A percentile compares a stretch with the other conserved stretches of the same genome.
Evolutionary conservation across 2,329 filamentous ascomycete genomes (phyloP).

Genomic region (Nectriaceae sp.): DNA sequence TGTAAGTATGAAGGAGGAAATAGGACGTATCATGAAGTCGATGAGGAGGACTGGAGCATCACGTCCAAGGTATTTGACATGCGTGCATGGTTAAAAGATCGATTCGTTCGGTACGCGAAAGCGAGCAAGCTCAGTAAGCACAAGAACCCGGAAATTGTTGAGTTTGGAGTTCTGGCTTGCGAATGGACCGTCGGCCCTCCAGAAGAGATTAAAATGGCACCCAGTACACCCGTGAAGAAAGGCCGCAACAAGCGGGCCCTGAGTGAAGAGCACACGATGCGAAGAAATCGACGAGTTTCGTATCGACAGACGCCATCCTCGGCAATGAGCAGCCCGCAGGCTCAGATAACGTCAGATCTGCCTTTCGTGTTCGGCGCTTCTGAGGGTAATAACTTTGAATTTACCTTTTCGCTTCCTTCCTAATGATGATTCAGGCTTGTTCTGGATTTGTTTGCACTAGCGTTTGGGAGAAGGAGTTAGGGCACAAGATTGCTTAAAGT

Average conservation of each 20-base stretch:
- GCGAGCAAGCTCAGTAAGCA: slow-evolving; percentile 35
- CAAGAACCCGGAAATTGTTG: slow-evolving; percentile 36
- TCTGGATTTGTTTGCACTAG: slow-evolving; percentile 6
- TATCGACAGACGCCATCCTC: slow-evolving; percentile 3
- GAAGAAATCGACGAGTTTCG: slow-evolving; percentile 17
- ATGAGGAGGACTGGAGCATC: slow-evolving; percentile 36
- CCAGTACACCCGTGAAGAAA: slow-evolving; percentile 21
- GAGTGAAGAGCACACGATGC: slow-evolving; percentile 24
- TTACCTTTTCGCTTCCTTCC: slow-evolving; percentile 24
- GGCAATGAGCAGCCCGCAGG: slow-evolving; percentile 2
- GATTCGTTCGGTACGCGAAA: slow-evolving; percentile 40
- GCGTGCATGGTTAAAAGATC: slow-evolving; percentile 39
- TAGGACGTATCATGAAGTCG: slow-evolving; percentile 36
- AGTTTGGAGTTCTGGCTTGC: slow-evolving; percentile 44
- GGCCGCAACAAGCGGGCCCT: slow-evolving; percentile 29
- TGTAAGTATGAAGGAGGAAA: slow-evolving; percentile 23
- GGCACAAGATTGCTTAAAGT: too few species aligned
- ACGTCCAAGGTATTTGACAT: slow-evolving; percentile 38
- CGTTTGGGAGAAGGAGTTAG: slow-evolving; percentile 11
- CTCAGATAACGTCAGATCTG: slow-evolving; percentile 7
- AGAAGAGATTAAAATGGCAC: slow-evolving; percentile 10
- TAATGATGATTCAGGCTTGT: slow-evolving; percentile 4
- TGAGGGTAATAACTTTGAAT: slow-evolving; percentile 22
- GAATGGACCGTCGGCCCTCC: slow-evolving; percentile 38
- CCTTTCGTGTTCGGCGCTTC: slow-evolving; percentile 27